Base-by-base conservation (phyloP, 768 basidiomycete species). In the Tubosaeta sp. region DNA sequence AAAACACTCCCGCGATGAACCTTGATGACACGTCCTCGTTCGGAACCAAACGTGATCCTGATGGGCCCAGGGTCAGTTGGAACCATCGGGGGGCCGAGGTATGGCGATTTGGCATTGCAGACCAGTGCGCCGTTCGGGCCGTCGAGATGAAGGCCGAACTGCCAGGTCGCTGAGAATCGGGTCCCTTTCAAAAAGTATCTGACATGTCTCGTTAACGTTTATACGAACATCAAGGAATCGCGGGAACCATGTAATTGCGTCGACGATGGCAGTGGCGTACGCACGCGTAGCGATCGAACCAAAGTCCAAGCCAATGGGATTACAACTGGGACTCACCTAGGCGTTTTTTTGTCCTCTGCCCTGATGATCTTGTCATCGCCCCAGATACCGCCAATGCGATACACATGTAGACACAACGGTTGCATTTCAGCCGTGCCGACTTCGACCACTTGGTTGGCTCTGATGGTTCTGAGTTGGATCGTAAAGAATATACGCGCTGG, bases 21-120 rank as follows among this genome's bases (percentile, higher is more conserved):
- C 3, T 48, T 24, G 24, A 62, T 47, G 1, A n/a, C 44, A 4
- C 30, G 24, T 16, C 24, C 46, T 19, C 31, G 44, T 21, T 55
- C 48, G 4, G 57, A 19, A n/a, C 32, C 36, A 43, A 69, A 46
- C n/a, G 44, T 46, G 36, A 68, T 48, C 27, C 19, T 31, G 8
- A 60, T 55, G 9, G 62, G 67, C 2, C 52, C 57, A 7, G 53
- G 51, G 16, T 48, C 58, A 5, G 57, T 57, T 1, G 19, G n/a
- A 2, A 31, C 2, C 16, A 62, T 6, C 1, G 58, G 60, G 12
- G 59, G 68, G 29, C 65, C 68, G 30, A 62, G 30, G 41, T 68
- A 68, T 9, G 66, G 56, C 6, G 68, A 69, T 24, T 52, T 56
- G 52, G 55, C 64, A 34, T 57, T 56, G 34, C 68, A 68, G 12